These are phyloP conservation scores for Aspergillus aculeatus DNA, from an alignment of 2,329 filamentous ascomycete genomes.

Conservation along the genomic window DNA sequence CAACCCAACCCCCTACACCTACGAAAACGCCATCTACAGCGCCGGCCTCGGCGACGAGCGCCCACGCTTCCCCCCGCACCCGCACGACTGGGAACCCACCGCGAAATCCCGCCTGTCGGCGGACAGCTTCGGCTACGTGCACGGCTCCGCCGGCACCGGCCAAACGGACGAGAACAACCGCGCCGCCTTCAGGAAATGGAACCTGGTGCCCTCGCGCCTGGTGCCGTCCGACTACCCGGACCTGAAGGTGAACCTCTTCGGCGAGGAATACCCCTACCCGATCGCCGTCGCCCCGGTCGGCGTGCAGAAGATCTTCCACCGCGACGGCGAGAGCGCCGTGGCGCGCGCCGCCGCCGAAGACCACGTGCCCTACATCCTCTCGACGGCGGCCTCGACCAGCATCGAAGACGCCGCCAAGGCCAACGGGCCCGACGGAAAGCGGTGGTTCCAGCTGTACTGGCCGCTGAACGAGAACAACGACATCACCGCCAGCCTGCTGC, in stretches of 20 bases:
- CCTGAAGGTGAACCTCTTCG: slow-evolving; percentile 53
- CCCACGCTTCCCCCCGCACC: slow-evolving; percentile 57
- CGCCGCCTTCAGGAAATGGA: slow-evolving; percentile 32
- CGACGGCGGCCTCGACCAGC: slow-evolving; percentile 60
- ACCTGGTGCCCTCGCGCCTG: slow-evolving; percentile 26
- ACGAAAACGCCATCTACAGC: slow-evolving; percentile 46
- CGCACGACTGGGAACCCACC: slow-evolving; percentile 54
- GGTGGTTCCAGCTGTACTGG: slow-evolving; percentile 77
- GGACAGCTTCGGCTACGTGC: slow-evolving; percentile 59
- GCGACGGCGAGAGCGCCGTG: slow-evolving; percentile 61
- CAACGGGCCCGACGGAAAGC: slow-evolving; percentile 50
- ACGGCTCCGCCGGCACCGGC: slow-evolving; percentile 52
- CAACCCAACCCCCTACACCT: slow-evolving; percentile 20
- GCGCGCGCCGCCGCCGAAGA: slow-evolving; percentile 59
- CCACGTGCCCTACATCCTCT: slow-evolving; percentile 64
- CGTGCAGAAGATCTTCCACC: slow-evolving; percentile 66
- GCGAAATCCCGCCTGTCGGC: slow-evolving; percentile 50
- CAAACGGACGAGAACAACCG: slow-evolving; percentile 32
- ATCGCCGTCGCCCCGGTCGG: slow-evolving; percentile 67
- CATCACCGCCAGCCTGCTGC: slow-evolving; percentile 62
- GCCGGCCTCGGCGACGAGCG: slow-evolving; percentile 47
- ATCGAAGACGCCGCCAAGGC: slow-evolving; percentile 65
- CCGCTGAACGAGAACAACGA: slow-evolving; percentile 57
- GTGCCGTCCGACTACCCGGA: slow-evolving; percentile 42
- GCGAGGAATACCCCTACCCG: slow-evolving; percentile 48